Conservation (phyloP, 116 monocot species). For the Papilionanthe hybrid region DNA sequence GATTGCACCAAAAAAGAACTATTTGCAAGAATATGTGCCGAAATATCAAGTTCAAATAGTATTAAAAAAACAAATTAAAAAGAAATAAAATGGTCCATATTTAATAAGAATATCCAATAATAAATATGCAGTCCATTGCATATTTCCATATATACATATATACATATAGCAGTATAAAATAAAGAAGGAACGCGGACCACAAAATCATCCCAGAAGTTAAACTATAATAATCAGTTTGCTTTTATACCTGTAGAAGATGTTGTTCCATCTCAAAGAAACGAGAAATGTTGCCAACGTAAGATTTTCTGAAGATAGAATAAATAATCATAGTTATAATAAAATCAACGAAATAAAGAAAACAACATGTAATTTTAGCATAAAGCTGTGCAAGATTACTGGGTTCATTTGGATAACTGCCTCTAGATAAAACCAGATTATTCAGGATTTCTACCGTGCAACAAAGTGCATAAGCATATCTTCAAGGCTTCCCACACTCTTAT, state of each 20-base stretch:
- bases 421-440: background rate
- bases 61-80: background rate
- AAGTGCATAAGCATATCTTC: background rate
- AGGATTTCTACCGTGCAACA: background rate
- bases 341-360: background rate
- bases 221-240: conserved; percentile 4
- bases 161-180: background rate
- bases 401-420: background rate
- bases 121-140: background rate
- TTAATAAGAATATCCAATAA: background rate
- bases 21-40: too few relatives aligned
- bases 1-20: too few relatives aligned
- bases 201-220: background rate
- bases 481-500: background rate
- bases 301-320: conserved; percentile 55
- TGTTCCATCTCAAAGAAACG: conserved; percentile 76
- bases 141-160: background rate
- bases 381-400: background rate
- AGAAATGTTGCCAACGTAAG: conserved; percentile 81
- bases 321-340: background rate
- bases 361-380: background rate
- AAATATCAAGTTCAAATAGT: background rate
- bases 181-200: background rate
- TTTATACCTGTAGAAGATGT: conserved; percentile 62
- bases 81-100: background rate